Evolutionary conservation across 1,284 basidiomycete genomes (phyloP), one percentile per base, ranked within the genome.

Genomic region (Retiboletus flavoniger): DNA sequence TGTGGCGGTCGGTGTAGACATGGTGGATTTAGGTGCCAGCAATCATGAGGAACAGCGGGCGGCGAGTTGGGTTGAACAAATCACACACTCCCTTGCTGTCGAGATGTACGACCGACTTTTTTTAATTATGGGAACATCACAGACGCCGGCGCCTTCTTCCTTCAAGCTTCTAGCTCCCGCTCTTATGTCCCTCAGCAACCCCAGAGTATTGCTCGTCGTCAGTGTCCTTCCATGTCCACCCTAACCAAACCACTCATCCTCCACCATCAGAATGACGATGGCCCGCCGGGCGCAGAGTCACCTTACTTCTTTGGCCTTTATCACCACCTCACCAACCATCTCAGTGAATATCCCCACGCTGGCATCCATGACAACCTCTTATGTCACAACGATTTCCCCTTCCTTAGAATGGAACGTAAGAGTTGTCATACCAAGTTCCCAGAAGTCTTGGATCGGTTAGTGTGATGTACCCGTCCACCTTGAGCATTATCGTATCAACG

Each of bases 361-460:
- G 19, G 41, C 51, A n/a, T 50, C 46, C 56, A 51, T 45, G 47
- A 55, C 46, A 43, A 58, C 32, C 39, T 39, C 44, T 53, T 29
- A 51, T 60, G 32, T 57, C 50, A 56, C 50, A 19, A 42, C 41
- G 35, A 40, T 40, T 8, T 24, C 35, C 16, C 40, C 39, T 16
- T 45, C 40, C 42, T 61, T 47, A 85, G 89, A 87, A 5, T 94
- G 91, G 89, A 81, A 93, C 61, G 90, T 97, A 39, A 87, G 85
- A 62, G 93, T 97, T 3, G 93, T 96, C 54, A 75, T 96, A 16
- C 94, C 94, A 2, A 87, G 86, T 61, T 81, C 85, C 16, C 94
- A 97, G 70, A 93, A 92, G 71, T 92, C 89, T 36, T 97, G 94
- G 94, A 91, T 93, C 42, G 89, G 89, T 86, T 56, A 52, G 72